Percentiles rank a stretch among this genome's conserved stretches.
These are phyloP conservation scores for Amaranthus palmeri DNA, from an alignment of 148 eudicot genomes.

Conservation along the genomic window DNA sequence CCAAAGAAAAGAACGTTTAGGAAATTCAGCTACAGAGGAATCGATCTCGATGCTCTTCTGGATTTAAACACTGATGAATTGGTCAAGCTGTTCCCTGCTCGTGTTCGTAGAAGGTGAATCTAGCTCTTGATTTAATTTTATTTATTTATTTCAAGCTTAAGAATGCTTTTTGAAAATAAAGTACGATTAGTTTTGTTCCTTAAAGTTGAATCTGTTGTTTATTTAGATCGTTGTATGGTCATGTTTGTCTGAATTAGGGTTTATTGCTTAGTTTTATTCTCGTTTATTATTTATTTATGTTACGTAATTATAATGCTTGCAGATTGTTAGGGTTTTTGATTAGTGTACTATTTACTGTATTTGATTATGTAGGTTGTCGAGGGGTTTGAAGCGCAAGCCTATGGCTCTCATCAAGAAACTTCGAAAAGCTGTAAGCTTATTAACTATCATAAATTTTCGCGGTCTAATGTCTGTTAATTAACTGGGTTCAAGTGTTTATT, in stretches of 20 bases:
- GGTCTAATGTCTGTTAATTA: no score
- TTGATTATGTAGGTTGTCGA: slow-evolving; percentile 33
- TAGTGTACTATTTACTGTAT: neutral
- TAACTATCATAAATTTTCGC: no score
- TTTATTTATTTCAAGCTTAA: neutral
- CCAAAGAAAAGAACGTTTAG: slow-evolving; percentile 90
- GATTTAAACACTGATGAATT: slow-evolving; percentile 75
- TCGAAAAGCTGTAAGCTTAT: slow-evolving; percentile 52
- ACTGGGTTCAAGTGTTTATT: no score
- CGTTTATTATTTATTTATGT: neutral
- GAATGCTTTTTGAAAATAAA: neutral
- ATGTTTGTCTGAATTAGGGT: neutral
- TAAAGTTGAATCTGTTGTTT: neutral
- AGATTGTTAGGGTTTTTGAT: neutral
- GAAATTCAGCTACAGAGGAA: slow-evolving; percentile 83
- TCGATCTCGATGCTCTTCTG: slow-evolving; percentile 75
- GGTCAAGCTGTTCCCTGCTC: slow-evolving; percentile 65
- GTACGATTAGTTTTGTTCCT: neutral
- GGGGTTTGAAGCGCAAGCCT: slow-evolving; percentile 76
- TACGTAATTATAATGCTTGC: neutral
- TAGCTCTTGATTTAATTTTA: neutral
- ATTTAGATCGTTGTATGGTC: neutral
- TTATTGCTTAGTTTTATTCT: neutral
- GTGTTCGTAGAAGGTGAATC: slow-evolving; percentile 53
- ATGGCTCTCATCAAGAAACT: slow-evolving; percentile 77